phyloP scores from a whole-genome alignment of 371 early-diverging fungal species.

The Nematocida minor region DNA sequence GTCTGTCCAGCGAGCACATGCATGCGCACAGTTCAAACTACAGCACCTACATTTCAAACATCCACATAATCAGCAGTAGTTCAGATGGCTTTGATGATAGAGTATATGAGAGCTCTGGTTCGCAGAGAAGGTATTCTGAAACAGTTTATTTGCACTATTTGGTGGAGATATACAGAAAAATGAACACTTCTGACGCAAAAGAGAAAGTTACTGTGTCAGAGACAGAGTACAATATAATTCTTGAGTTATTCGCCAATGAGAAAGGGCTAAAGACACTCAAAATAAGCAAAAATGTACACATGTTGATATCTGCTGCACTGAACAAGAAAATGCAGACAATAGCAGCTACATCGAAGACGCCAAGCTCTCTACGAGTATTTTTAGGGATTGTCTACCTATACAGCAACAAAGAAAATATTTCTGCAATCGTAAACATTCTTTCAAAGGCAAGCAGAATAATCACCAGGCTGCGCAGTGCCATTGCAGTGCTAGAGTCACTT shows the following conservation, averaged over 20 bases:
- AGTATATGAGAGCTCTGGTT: no score
- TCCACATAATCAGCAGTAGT: background rate
- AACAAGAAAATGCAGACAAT: no score
- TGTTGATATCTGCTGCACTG: no score
- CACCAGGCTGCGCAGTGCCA: no score
- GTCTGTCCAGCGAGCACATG: background rate
- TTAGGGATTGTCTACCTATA: background rate
- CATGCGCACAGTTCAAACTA: background rate
- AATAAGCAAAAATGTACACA: no score
- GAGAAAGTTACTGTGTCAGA: background rate
- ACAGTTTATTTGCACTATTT: background rate
- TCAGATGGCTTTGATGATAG: no score
- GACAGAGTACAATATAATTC: background rate
- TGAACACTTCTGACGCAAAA: background rate
- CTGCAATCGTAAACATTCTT: no score
- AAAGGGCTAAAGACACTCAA: no score
- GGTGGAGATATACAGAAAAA: background rate
- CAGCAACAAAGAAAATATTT: no score
- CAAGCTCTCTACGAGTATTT: no score
- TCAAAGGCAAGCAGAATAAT: background rate
- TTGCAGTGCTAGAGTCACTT: no score
- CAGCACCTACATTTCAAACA: background rate
- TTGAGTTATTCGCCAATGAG: background rate
- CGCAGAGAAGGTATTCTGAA: background rate
- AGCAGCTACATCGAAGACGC: no score